Conservation (phyloP, 257 asterid genomes). For the Rhazya stricta region DNA sequence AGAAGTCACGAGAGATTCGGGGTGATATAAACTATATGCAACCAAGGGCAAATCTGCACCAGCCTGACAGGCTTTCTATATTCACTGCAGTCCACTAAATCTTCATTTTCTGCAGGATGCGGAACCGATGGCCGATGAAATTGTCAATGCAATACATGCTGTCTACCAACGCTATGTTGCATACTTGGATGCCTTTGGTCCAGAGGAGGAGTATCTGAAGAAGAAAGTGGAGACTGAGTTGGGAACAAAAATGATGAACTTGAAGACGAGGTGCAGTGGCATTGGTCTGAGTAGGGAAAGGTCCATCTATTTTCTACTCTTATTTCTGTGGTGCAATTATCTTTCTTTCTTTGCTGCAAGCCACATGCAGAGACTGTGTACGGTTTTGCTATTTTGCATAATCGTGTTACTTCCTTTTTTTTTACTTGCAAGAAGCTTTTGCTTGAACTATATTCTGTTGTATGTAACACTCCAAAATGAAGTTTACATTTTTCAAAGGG, state of each 20-base stretch:
- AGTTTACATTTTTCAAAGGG: background rate
- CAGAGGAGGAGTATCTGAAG: conserved; percentile 76
- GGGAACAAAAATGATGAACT: conserved; percentile 84
- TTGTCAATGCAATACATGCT: conserved; percentile 58
- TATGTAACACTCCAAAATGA: background rate
- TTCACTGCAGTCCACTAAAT: conserved; percentile 19
- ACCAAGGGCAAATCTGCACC: background rate
- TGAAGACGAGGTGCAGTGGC: conserved; percentile 98
- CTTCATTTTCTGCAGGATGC: conserved; percentile 53
- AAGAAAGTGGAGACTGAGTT: conserved; percentile 91
- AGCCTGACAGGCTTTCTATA: conserved; percentile 10
- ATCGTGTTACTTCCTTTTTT: background rate
- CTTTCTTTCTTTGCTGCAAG: conserved; percentile 4
- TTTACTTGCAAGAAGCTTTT: background rate
- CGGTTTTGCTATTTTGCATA: too few species aligned
- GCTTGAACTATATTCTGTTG: background rate
- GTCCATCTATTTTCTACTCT: conserved; percentile 35
- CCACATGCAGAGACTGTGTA: background rate
- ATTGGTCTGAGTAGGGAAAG: conserved; percentile 96
- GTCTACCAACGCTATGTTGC: conserved; percentile 58
- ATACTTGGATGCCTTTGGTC: conserved; percentile 80
- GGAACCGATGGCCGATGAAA: conserved; percentile 73
- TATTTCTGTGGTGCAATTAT: conserved; percentile 5
- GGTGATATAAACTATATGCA: conserved; percentile 38
- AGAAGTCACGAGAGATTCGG: conserved; percentile 91